Conservation (phyloP, 306 rosid genomes). For the Acacia confusa region DNA sequence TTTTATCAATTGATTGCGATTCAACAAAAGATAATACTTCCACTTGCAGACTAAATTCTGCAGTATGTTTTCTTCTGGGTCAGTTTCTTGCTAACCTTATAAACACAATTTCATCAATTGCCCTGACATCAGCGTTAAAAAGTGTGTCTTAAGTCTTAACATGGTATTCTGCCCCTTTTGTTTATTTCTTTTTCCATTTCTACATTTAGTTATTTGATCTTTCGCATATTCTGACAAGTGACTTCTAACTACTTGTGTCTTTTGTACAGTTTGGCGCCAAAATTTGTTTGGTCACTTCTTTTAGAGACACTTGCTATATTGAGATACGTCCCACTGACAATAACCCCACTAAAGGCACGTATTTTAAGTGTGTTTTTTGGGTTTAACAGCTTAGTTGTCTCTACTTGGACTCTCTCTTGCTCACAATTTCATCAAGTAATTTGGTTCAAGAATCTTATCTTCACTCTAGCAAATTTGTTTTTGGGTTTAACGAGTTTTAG, state of each 20-base stretch:
- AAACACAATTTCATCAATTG: constrained; percentile 1
- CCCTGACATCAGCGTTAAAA: constrained; percentile 3
- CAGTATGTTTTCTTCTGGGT: not conserved
- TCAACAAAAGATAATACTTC: not conserved
- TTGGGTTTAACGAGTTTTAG: too few relatives aligned
- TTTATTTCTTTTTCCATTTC: not conserved
- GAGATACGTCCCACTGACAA: constrained; percentile 91
- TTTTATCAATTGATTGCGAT: not conserved
- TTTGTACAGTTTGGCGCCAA: constrained; percentile 78
- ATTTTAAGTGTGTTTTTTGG: constrained; percentile 16
- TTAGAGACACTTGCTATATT: constrained; percentile 81
- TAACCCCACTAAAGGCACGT: constrained; percentile 63
- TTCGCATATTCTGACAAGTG: constrained; percentile 7
- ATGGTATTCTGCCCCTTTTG: not conserved
- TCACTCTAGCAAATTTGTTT: not conserved
- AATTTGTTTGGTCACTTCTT: constrained; percentile 88
- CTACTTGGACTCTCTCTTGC: not conserved
- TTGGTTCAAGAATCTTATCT: not conserved
- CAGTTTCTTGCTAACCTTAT: not conserved
- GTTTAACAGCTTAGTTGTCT: not conserved
- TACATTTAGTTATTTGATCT: constrained; percentile 2
- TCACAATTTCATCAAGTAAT: not conserved
- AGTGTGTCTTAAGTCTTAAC: not conserved
- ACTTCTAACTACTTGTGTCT: constrained; percentile 34
- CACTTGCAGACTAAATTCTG: not conserved